phyloP scores from a whole-genome alignment of 1,284 basidiomycete genomes.

The Blastosporella zonata region DNA sequence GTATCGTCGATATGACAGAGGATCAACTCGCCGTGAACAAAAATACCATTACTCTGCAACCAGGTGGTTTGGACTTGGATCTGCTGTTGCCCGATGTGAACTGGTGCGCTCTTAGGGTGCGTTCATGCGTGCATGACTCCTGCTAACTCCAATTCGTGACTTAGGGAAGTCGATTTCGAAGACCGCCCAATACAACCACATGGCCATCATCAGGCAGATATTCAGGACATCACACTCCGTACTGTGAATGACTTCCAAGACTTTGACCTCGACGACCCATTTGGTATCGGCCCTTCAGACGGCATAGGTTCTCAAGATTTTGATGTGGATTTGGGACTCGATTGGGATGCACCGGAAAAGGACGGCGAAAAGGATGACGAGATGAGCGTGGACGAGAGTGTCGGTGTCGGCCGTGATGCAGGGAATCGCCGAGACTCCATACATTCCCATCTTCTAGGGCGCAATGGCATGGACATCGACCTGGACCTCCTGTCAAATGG shows the following conservation, averaged over 20 bases:
- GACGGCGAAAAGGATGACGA: slow-evolving; percentile 35
- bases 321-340: slow-evolving; percentile 69
- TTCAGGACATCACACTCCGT: slow-evolving; percentile 81
- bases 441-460: slow-evolving; percentile 54
- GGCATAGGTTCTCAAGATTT: slow-evolving; percentile 88
- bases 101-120: slow-evolving; percentile 45
- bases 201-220: slow-evolving; percentile 76
- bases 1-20: slow-evolving; percentile 91
- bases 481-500: slow-evolving; percentile 57
- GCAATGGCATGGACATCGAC: slow-evolving; percentile 42
- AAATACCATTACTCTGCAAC: slow-evolving; percentile 83
- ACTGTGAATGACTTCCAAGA: slow-evolving; percentile 62
- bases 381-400: slow-evolving; percentile 58
- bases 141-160: not conserved
- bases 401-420: slow-evolving; percentile 77
- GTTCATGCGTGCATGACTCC: not conserved
- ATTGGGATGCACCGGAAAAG: slow-evolving; percentile 53
- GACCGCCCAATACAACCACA: slow-evolving; percentile 63
- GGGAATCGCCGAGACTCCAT: slow-evolving; percentile 53
- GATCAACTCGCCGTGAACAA: slow-evolving; percentile 87
- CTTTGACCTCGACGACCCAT: slow-evolving; percentile 60
- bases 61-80: slow-evolving; percentile 72
- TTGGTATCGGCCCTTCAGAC: slow-evolving; percentile 72
- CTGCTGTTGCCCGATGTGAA: slow-evolving; percentile 80
- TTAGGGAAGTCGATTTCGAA: slow-evolving; percentile 75